These are phyloP conservation scores for Alloteropsis angusta DNA, from an alignment of 202 grass and related monocot species.

Conservation along the genomic window DNA sequence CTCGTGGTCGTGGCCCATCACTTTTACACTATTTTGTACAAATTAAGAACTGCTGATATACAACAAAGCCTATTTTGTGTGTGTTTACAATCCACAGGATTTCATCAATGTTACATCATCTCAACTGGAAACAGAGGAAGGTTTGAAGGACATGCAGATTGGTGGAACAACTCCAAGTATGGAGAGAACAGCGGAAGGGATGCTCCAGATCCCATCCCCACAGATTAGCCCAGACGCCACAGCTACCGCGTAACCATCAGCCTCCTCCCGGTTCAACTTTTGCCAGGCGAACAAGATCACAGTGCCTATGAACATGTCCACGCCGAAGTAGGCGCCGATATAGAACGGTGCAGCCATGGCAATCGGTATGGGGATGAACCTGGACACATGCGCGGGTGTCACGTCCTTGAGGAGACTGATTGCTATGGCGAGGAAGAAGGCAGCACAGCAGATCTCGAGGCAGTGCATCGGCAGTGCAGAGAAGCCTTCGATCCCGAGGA, in stretches of 20 bases:
- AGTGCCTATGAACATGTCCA: slow-evolving; percentile 84
- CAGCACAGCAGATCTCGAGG: slow-evolving; percentile 55
- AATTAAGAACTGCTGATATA: background rate
- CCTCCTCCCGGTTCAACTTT: slow-evolving; percentile 35
- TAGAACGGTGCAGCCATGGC: slow-evolving; percentile 82
- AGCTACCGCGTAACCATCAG: slow-evolving; percentile 56
- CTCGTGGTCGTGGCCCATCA: no score
- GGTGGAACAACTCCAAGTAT: slow-evolving; percentile 69
- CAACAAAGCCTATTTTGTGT: background rate
- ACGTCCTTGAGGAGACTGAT: slow-evolving; percentile 59
- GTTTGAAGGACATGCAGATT: slow-evolving; percentile 76
- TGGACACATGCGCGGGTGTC: slow-evolving; percentile 31
- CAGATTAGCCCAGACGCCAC: slow-evolving; percentile 75
- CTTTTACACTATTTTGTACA: background rate
- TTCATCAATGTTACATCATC: background rate
- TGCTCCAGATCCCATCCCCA: slow-evolving; percentile 85
- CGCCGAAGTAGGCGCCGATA: slow-evolving; percentile 71
- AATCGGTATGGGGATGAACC: slow-evolving; percentile 76
- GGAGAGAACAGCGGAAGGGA: slow-evolving; percentile 71
- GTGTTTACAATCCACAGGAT: slow-evolving; percentile 1
- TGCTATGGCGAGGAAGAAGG: slow-evolving; percentile 43
- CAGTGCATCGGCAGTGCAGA: slow-evolving; percentile 57
- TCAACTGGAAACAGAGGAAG: slow-evolving; percentile 28
- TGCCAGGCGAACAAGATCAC: slow-evolving; percentile 69
- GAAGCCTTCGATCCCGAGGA: slow-evolving; percentile 71